A percentile compares a stretch with the other conserved stretches of the same genome.
These are phyloP conservation scores for Scheffersomyces parashehatae DNA, from an alignment of 1,139 yeast genomes.

Conservation along the genomic window DNA sequence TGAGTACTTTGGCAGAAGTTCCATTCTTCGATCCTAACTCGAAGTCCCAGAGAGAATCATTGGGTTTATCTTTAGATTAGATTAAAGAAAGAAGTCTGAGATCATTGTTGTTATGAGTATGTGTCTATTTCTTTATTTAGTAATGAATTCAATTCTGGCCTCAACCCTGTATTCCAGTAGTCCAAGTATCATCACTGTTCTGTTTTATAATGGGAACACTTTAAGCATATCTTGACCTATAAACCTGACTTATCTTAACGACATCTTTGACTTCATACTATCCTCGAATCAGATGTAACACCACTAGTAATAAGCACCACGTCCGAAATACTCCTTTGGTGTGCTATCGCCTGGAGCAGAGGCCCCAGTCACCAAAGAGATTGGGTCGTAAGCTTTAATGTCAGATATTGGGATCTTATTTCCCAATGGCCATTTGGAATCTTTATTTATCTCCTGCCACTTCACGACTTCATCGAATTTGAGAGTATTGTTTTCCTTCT, in stretches of 20 bases:
- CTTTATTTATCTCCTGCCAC: slow-evolving; percentile 39
- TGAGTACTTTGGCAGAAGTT: slow-evolving; percentile 54
- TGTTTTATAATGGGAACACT: too few species aligned
- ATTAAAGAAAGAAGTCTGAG: background rate
- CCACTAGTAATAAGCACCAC: slow-evolving; percentile 4
- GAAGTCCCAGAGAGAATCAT: slow-evolving; percentile 53
- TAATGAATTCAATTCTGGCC: too few species aligned
- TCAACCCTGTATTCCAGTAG: too few species aligned
- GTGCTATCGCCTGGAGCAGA: background rate
- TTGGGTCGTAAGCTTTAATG: slow-evolving; percentile 9
- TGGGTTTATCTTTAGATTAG: slow-evolving; percentile 33
- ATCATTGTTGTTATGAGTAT: too few species aligned
- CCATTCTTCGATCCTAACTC: slow-evolving; percentile 53
- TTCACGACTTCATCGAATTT: slow-evolving; percentile 38
- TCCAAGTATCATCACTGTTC: too few species aligned
- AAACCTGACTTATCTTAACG: too few species aligned
- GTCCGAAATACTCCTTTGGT: slow-evolving; percentile 2
- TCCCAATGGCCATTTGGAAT: slow-evolving; percentile 50
- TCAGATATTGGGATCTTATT: slow-evolving; percentile 33
- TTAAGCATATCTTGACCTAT: too few species aligned
- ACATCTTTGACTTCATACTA: too few species aligned
- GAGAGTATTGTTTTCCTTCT: slow-evolving; percentile 46
- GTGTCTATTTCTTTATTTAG: too few species aligned
- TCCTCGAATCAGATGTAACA: too few species aligned
- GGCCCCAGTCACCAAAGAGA: background rate